A percentile compares a stretch with the other conserved stretches of the same genome.
phyloP scores from a whole-genome alignment of 78 protist species.

The Dictyostelium firmibasis region DNA sequence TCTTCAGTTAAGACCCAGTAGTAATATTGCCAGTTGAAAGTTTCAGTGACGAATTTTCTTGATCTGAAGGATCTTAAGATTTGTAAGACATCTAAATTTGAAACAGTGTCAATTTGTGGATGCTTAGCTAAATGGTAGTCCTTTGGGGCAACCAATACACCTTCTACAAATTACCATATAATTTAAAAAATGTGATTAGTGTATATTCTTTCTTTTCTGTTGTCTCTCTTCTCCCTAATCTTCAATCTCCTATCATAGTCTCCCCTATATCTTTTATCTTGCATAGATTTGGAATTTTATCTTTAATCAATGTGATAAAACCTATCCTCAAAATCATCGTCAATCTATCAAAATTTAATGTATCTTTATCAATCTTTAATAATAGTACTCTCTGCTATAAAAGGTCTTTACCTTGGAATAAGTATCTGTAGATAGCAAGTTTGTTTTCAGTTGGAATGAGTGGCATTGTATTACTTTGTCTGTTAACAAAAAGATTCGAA shows the following conservation, averaged over 20 bases:
- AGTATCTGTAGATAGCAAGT: constrained; percentile 80
- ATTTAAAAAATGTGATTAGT: background rate
- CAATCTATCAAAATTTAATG: background rate
- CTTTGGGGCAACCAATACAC: constrained; percentile 92
- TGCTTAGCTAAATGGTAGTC: constrained; percentile 12
- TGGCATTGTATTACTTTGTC: background rate
- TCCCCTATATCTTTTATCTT: background rate
- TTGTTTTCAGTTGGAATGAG: constrained; percentile 87
- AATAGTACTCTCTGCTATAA: background rate
- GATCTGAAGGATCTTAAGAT: constrained; percentile 88
- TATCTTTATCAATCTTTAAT: background rate
- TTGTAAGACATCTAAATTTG: constrained; percentile 93
- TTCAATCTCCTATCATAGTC: background rate
- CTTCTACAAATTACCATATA: constrained; percentile 89
- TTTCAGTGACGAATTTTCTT: constrained; percentile 88
- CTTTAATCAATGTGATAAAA: too few relatives aligned
- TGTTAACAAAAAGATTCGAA: background rate
- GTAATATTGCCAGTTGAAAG: constrained; percentile 95
- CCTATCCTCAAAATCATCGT: background rate
- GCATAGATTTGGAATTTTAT: too few relatives aligned
- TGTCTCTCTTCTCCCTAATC: too few relatives aligned
- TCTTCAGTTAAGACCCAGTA: constrained; percentile 95
- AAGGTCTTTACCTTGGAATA: constrained; percentile 81
- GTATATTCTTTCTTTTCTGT: background rate
- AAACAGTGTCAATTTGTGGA: constrained; percentile 65